Conservation (phyloP, 2,329 filamentous ascomycete species). For the Colletotrichum liaoningense region DNA sequence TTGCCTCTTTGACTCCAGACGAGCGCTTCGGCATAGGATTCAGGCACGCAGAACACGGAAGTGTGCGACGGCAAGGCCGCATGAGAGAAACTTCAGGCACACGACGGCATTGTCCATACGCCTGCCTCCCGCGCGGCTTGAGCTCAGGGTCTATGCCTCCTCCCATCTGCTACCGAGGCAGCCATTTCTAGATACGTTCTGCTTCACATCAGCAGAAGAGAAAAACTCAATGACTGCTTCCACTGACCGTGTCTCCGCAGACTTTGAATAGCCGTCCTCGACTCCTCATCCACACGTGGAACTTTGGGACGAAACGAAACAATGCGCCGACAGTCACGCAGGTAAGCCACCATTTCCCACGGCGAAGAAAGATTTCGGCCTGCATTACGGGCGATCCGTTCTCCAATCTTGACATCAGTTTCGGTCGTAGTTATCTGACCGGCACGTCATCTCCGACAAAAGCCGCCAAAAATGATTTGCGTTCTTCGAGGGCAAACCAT, state of each 20-base stretch:
- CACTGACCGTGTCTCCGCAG: background rate
- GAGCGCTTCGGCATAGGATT: background rate
- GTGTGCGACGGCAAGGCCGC: background rate
- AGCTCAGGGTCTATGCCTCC: slow-evolving; percentile 15
- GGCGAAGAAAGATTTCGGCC: background rate
- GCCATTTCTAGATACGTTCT: background rate
- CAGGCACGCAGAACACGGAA: background rate
- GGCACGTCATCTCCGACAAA: slow-evolving; percentile 13
- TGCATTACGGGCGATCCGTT: background rate
- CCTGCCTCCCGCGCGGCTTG: background rate
- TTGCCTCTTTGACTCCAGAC: background rate
- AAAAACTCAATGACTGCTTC: slow-evolving; percentile 7
- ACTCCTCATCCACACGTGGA: slow-evolving; percentile 27
- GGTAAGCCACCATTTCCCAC: background rate
- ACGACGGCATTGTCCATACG: background rate
- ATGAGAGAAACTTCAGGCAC: slow-evolving; percentile 10
- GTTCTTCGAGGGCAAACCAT: slow-evolving; percentile 1
- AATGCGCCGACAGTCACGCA: slow-evolving; percentile 12
- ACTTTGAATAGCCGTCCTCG: slow-evolving; percentile 17
- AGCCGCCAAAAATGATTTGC: slow-evolving; percentile 7
- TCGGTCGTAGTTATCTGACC: slow-evolving; percentile 10
- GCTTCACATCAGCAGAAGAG: background rate
- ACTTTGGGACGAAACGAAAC: slow-evolving; percentile 33
- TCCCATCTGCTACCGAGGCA: background rate
- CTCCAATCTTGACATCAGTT: slow-evolving; percentile 3